Evolutionary conservation across 331 rosid genomes (phyloP).

Genomic region (Cydonia oblonga): DNA sequence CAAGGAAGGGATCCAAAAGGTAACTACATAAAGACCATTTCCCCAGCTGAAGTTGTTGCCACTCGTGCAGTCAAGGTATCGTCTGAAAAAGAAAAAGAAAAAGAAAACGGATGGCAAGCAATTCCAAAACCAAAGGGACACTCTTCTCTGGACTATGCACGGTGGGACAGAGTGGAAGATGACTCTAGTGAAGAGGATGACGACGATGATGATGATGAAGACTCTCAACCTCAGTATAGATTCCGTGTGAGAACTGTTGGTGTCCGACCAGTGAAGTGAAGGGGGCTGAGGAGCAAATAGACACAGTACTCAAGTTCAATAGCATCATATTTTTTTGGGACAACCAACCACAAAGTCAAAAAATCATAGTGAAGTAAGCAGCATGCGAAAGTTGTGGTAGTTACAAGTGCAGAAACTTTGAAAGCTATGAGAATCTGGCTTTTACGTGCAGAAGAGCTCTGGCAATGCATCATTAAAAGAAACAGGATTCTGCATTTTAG

Average conservation of each 20-base stretch:
- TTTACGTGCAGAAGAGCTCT: not conserved
- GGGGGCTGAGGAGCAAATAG: slow-evolving; percentile 7
- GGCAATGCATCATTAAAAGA: not conserved
- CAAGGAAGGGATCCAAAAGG: slow-evolving; percentile 27
- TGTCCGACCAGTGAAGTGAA: slow-evolving; percentile 71
- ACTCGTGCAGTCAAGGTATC: slow-evolving; percentile 20
- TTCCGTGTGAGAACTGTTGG: slow-evolving; percentile 74
- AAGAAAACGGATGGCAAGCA: slow-evolving; percentile 59
- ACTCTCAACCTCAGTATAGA: slow-evolving; percentile 58
- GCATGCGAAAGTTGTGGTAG: not conserved
- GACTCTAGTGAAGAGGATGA: slow-evolving; percentile 76
- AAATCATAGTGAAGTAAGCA: not conserved
- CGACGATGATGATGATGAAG: slow-evolving; percentile 43
- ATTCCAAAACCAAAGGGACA: slow-evolving; percentile 97
- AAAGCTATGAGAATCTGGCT: not conserved
- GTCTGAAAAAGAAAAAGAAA: slow-evolving; percentile 33
- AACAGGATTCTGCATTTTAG: not conserved
- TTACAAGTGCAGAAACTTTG: not conserved
- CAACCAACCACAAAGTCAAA: slow-evolving; percentile 1
- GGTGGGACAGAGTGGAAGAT: slow-evolving; percentile 91
- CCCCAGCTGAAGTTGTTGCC: slow-evolving; percentile 19
- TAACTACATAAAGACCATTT: slow-evolving; percentile 17
- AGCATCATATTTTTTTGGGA: slow-evolving; percentile 29
- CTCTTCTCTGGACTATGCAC: slow-evolving; percentile 68
- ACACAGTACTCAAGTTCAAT: not conserved